Base-by-base conservation (phyloP, 176 grass and related monocot species). In the Chloris gayana region DNA sequence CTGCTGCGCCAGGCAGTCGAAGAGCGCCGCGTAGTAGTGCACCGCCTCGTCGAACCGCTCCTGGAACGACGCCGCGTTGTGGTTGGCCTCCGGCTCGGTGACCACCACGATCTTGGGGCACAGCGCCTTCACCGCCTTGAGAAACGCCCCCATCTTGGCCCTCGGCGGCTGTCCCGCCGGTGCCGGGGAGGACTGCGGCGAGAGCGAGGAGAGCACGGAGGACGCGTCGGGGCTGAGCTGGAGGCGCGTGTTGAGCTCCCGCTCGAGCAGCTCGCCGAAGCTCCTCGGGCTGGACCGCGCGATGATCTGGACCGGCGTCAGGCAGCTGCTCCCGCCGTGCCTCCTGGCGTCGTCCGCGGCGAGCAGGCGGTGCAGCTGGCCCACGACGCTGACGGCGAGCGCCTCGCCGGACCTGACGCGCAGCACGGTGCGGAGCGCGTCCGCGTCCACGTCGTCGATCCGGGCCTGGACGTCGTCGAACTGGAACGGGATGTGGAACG, bases 401-500 rank as follows among this genome's bases (percentile, higher is more conserved):
- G 85, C 91, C 79, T 88, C 88, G 35, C 88, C 91, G 12, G 87
- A 89, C n/a, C 66, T n/a, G 31, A 91, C 76, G 6, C 71, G 24
- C 35, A 89, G 91, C 34, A 29, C 14, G 22, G 71, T 27, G 1
- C 69, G 88, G 27, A 94, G 85, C 50, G 77, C 70, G 12, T 79
- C 74, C 0, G 37, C 30, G 39, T 85, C 79, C 50, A 94, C 62
- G 9, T 88, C 83, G 19, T 94, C 88, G 2, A 94, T 76, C 31
- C 45, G 50, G 1, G 76, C 85, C 14, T 83, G 80, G 21, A 85
- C 83, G 9, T 15, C 22, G 67, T 42, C 27, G 76, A 91, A 91
- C 85, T 94, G 83, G 83, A 94, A 88, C 50, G 85, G 67, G 34
- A 94, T 90, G 39, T 87, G 75, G 75, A 91, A 79, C 66, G 82